phyloP scores from a whole-genome alignment of 1,284 basidiomycete species.

The Pascua guehoae region DNA sequence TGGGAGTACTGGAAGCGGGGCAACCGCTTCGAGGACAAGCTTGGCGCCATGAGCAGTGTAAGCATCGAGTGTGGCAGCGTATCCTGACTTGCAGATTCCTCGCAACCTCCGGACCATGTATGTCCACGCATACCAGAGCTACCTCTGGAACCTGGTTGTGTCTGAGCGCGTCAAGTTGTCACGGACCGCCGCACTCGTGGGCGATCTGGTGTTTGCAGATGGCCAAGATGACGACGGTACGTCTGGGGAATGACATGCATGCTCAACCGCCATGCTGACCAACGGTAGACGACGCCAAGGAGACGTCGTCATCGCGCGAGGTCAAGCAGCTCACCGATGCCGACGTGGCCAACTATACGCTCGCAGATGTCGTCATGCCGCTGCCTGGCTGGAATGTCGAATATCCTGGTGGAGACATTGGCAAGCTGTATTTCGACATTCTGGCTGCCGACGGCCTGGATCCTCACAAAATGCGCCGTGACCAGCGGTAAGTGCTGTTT shows the following conservation, averaged over 20 bases:
- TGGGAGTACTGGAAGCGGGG: conserved; percentile 83
- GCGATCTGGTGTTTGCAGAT: conserved; percentile 72
- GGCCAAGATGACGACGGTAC: conserved; percentile 54
- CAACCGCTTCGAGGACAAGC: conserved; percentile 75
- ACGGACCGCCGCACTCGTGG: conserved; percentile 68
- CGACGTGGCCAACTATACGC: conserved; percentile 72
- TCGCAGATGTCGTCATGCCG: conserved; percentile 94
- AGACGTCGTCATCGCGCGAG: conserved; percentile 48
- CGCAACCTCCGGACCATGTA: conserved; percentile 94
- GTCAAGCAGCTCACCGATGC: conserved; percentile 73
- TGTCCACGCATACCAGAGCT: conserved; percentile 97
- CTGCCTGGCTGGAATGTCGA: conserved; percentile 88
- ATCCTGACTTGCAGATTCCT: conserved; percentile 65
- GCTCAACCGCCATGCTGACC: not conserved
- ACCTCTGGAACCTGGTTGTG: conserved; percentile 95
- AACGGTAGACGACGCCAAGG: conserved; percentile 8
- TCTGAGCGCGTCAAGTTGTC: conserved; percentile 88
- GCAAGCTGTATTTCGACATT: conserved; percentile 76
- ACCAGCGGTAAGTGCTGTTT: conserved; percentile 68
- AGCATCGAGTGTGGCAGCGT: conserved; percentile 32
- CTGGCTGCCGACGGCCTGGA: conserved; percentile 80
- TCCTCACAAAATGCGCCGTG: conserved; percentile 76
- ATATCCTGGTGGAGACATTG: conserved; percentile 76
- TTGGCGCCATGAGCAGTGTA: conserved; percentile 79
- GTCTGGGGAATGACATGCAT: conserved; percentile 2